Base-by-base conservation (phyloP, 2,329 filamentous ascomycete species). In the Lasiodiplodia sp. region DNA sequence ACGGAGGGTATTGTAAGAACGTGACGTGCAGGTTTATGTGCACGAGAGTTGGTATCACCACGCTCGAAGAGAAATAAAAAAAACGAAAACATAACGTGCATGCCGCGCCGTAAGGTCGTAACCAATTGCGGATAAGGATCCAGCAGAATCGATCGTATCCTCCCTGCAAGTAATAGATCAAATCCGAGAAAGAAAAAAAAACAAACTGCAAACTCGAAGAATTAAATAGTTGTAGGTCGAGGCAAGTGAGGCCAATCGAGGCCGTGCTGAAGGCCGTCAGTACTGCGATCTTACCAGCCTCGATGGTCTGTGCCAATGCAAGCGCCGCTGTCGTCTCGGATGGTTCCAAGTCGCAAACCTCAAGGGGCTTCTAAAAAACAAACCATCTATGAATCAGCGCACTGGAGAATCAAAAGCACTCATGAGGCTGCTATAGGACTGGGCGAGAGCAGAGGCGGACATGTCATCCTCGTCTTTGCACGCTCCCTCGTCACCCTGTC, bases 71-170 rank as follows among this genome's bases (percentile, higher is more conserved):
- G 63, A 10, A 66, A 56, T n/a, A 51, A 40, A 55, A 55, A 66
- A 16, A 23, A 28, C 31, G 31, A 34, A 66, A 56, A 55, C 49
- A 56, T 66, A 66, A 66, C 63, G 51, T 66, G 52, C 63, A 66
- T 66, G 63, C 51, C 63, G 51, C 51, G 63, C 63, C 63, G n/a
- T 66, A 38, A 66, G 63, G 63, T 66, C 63, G 34, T 66, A 66
- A 66, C 47, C 49, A 64, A 52, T 49, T 51, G 58, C 25, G 21
- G 25, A 23, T 53, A 47, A 47, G 51, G 44, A 66, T 21, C 49
- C 34, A 66, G 47, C 60, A 21, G 21, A 37, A 31, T 64, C 60
- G 44, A 66, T 56, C 51, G 18, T 56, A 25, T 53, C 49, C 21
- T 65, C 49, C n/a, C 63, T 55, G n/a, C 23, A 40, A 44, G 51